These are phyloP conservation scores for Puccinia brachypodii DNA, from an alignment of 1,284 basidiomycete species.

Conservation along the genomic window DNA sequence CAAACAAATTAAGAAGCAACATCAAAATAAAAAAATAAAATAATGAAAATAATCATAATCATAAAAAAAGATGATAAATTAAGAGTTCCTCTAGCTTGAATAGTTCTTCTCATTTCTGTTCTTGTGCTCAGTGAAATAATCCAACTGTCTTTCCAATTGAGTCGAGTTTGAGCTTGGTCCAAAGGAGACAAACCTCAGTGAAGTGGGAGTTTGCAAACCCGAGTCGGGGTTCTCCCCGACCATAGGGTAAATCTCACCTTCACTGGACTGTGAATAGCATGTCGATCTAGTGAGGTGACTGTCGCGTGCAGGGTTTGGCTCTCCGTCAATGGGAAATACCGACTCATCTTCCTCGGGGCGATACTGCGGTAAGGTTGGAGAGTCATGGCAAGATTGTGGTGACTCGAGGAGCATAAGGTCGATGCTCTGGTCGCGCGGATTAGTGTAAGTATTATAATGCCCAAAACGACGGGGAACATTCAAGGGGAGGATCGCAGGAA, in stretches of 20 bases:
- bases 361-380: conserved; percentile 17
- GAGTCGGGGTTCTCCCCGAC: neutral
- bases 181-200: conserved; percentile 22
- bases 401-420: conserved; percentile 23
- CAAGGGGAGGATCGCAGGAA: conserved; percentile 19
- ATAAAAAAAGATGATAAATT: conserved; percentile 6
- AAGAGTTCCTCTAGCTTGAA: conserved; percentile 1
- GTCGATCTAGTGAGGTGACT: conserved; percentile 28
- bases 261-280: conserved; percentile 43
- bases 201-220: neutral
- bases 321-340: neutral
- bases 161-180: conserved; percentile 7
- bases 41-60: neutral
- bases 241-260: neutral
- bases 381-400: conserved; percentile 5
- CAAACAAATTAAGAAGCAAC: neutral
- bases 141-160: conserved; percentile 21
- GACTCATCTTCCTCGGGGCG: neutral
- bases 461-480: conserved; percentile 3
- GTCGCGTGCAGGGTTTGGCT: neutral
- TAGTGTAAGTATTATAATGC: neutral
- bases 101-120: neutral
- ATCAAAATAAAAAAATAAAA: neutral
- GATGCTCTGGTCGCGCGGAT: neutral
- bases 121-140: neutral